Conservation (phyloP, 176 grass and related monocot genomes). For the Bromus sterilis region DNA sequence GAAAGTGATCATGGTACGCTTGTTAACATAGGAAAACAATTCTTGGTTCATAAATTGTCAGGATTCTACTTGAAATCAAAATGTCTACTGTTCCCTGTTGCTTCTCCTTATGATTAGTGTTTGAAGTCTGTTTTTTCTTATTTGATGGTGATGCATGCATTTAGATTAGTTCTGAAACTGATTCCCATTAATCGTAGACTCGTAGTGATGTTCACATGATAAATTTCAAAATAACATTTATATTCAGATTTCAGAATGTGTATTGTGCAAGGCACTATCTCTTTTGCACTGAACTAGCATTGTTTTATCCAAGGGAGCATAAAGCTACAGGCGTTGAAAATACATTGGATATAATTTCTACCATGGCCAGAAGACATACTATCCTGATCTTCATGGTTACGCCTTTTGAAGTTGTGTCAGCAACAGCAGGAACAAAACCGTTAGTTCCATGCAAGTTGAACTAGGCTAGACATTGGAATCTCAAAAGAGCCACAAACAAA, state of each 20-base stretch:
- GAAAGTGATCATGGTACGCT: conserved; percentile 43
- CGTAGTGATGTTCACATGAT: neutral
- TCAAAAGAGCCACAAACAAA: too few relatives aligned
- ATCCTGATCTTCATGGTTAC: neutral
- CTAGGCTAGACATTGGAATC: too few relatives aligned
- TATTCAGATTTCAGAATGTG: neutral
- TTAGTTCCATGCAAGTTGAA: too few relatives aligned
- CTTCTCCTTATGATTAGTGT: neutral
- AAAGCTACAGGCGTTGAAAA: neutral
- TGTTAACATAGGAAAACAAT: too few relatives aligned
- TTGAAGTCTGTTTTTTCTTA: neutral
- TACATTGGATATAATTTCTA: neutral
- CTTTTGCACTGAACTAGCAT: neutral
- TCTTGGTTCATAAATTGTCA: neutral
- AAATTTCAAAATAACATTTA: neutral
- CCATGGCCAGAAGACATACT: neutral
- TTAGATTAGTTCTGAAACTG: neutral
- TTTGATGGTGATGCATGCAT: neutral
- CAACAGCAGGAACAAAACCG: neutral
- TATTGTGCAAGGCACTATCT: neutral
- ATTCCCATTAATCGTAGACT: neutral
- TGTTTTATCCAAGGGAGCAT: neutral
- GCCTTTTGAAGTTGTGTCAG: neutral
- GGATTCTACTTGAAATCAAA: neutral
- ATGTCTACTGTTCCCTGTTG: neutral